Evolutionary conservation across 179 eudicot species (phyloP), one percentile per base, ranked within the genome.

Genomic region (Nepenthes alata): DNA sequence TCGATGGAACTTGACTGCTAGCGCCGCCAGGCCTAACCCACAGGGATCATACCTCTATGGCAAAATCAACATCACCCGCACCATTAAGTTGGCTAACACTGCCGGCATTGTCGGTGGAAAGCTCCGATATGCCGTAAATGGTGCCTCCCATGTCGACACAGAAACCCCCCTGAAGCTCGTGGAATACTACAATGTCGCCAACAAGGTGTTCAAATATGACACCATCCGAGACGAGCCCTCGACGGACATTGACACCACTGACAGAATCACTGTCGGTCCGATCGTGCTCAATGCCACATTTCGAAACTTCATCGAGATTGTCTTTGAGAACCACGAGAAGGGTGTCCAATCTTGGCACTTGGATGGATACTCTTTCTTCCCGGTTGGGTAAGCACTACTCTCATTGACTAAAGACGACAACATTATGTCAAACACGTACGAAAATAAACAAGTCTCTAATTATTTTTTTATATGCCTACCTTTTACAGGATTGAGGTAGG

Each of bases 21-120:
- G 82, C 58, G 91, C 87, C n/a, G 90, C 90, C 34, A 70, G 95
- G 60, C 95, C 95, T 0, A 87, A 85, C 67, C 95, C 95, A 11
- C 95, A 87, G 57, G 95, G 95, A 11, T 87, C 91, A 1, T 87
- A 78, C 75, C 83, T 72, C 50, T 87, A 87, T 39, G 88, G 88
- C 4, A 55, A 78, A 6, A 85, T 87, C 53, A 77, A 77, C 79
- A 82, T 87, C 10, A 77, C 83, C 6, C 80, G 95, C 0, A 85
- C 95, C 0, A 75, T 87, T 51, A 82, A 65, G 75, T 14, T 87
- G 1, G 81, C 62, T 5, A 81, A 72, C 70, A 69, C 88, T 0
- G 79, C 69, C 2, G 77, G 75, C 11, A 66, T 66, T 0, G 79
- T 64, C 0, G 80, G 75, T 49, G 87, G 85, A 13, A 87, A 80